These are phyloP conservation scores for Pseudoperonospora humuli DNA, from an alignment of 352 stramenopile genomes.

Conservation along the genomic window DNA sequence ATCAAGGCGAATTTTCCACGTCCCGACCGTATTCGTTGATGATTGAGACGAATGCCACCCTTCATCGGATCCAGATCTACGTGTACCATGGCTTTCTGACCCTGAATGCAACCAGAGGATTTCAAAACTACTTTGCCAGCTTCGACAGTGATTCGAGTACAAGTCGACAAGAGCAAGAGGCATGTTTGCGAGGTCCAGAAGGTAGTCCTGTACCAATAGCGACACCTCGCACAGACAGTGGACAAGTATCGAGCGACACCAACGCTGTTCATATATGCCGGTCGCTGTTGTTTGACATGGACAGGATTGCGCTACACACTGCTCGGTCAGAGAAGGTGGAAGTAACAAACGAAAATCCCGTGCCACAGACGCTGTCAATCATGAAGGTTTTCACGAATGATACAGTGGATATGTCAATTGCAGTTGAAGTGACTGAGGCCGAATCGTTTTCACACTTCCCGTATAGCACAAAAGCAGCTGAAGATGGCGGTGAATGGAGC, in stretches of 20 bases:
- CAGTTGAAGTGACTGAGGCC: conserved; percentile 3
- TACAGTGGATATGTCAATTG: conserved; percentile 21
- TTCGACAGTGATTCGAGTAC: conserved; percentile 7
- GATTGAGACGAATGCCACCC: conserved; percentile 38
- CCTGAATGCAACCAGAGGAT: conserved; percentile 18
- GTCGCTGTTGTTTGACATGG: conserved; percentile 35
- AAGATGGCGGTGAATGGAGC: not conserved
- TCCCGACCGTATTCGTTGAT: conserved; percentile 20
- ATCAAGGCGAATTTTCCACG: not conserved
- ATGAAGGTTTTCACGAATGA: conserved; percentile 6
- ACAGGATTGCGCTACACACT: conserved; percentile 26
- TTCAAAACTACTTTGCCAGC: conserved; percentile 16
- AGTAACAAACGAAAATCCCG: conserved; percentile 42
- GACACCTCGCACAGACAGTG: conserved; percentile 13
- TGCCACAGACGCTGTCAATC: conserved; percentile 25
- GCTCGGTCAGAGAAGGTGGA: conserved; percentile 28
- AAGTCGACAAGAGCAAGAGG: not conserved
- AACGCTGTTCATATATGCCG: conserved; percentile 27
- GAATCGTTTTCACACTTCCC: not conserved
- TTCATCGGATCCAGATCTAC: conserved; percentile 24
- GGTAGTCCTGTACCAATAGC: conserved; percentile 5
- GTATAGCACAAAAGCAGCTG: not conserved
- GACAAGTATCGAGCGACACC: conserved; percentile 2
- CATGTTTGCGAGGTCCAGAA: conserved; percentile 10
- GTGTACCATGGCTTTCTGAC: conserved; percentile 34